Base-by-base conservation (phyloP, 2,329 filamentous ascomycete species). In the Fusarium devonianum region DNA sequence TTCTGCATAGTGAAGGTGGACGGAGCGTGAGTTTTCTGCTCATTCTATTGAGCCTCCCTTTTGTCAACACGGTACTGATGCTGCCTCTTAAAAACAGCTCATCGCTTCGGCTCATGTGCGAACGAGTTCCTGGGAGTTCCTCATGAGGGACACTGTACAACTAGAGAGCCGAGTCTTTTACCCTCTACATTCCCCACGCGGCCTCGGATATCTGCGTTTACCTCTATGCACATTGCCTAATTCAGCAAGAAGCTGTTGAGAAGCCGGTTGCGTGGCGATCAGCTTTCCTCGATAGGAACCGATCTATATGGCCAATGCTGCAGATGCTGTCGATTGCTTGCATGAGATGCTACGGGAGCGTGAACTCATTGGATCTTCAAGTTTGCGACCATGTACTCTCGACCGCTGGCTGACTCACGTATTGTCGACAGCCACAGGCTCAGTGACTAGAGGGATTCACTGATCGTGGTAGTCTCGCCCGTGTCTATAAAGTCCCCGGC, bases 121-220 rank as follows among this genome's bases (percentile, higher is more conserved):
- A 28, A 16, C 35, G n/a, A n/a, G n/a, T n/a, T 51, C 18, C 5
- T 17, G 32, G 42, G 32, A 29, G 22, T 35, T 33, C n/a, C 21
- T 18, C 52, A 42, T 47, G 25, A 48, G 22, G n/a, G 29, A 33
- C 49, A 55, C 22, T 50, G 55, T 58, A 40, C 14, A 34, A 56
- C 41, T 21, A 18, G 36, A 23, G 26, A 12, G 18, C 56, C 51
- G 35, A 56, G 42, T 44, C 32, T 21, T 26, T 36, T 32, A 28
- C 30, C 18, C n/a, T 21, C 21, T 12, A 10, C 23, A 12, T 14
- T 23, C 46, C 38, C 52, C 50, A 50, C 28, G 38, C 33, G 37
- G 18, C 32, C 36, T 16, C 50, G 62, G 60, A 43, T 62, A 51
- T 47, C 48, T 60, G 53, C 62, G 33, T 64, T 41, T 23, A 26